Percentiles rank a stretch among this genome's conserved stretches.
These are phyloP conservation scores for Peltaster fructicola DNA, from an alignment of 2,329 filamentous ascomycete genomes.

Conservation along the genomic window DNA sequence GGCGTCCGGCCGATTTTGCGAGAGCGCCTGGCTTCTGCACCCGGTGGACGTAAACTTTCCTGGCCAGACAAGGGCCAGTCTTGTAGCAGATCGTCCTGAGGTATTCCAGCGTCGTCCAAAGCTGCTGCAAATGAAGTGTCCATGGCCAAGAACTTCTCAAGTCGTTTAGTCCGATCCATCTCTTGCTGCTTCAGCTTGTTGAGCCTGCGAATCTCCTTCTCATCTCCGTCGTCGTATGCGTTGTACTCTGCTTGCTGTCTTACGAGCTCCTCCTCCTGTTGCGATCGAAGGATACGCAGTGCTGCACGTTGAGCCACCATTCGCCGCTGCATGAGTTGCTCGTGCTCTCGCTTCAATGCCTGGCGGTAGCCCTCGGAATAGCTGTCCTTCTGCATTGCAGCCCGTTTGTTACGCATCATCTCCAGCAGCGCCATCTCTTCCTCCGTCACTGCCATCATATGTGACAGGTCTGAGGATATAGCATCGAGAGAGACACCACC, in stretches of 20 bases:
- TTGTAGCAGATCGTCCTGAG: too few species aligned
- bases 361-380: slow-evolving; percentile 21
- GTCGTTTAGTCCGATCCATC: slow-evolving; percentile 13
- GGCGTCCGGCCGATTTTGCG: neutral
- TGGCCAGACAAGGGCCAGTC: too few species aligned
- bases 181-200: slow-evolving; percentile 13
- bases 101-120: too few species aligned
- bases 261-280: slow-evolving; percentile 9
- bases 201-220: slow-evolving; percentile 8
- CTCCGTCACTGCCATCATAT: slow-evolving; percentile 29
- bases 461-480: slow-evolving; percentile 8
- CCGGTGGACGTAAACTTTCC: neutral
- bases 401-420: slow-evolving; percentile 32
- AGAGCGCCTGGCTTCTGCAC: neutral
- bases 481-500: slow-evolving; percentile 5
- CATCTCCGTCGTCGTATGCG: slow-evolving; percentile 3
- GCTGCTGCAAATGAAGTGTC: slow-evolving; percentile 4
- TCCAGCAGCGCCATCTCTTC: slow-evolving; percentile 33
- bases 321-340: slow-evolving; percentile 9
- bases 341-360: slow-evolving; percentile 18
- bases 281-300: slow-evolving; percentile 9
- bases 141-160: slow-evolving; percentile 13
- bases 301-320: slow-evolving; percentile 10
- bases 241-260: slow-evolving; percentile 2
- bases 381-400: slow-evolving; percentile 26